phyloP scores from a whole-genome alignment of 176 grass and related monocot species.

The Aegilops umbellulata region DNA sequence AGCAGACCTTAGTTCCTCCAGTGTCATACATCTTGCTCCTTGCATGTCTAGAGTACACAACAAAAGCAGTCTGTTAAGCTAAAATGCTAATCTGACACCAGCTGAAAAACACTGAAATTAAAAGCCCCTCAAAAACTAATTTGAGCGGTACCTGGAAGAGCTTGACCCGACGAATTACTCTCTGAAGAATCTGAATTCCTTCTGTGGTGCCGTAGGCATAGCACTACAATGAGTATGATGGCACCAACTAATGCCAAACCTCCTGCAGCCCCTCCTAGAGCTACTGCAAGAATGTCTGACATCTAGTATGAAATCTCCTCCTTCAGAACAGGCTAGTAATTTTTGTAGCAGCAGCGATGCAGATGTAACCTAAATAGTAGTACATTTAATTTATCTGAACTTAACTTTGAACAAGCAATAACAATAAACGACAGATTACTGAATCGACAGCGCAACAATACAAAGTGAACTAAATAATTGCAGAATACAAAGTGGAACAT shows the following conservation, averaged over 20 bases:
- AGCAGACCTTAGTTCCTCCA: constrained; percentile 75
- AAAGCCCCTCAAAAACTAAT: not conserved
- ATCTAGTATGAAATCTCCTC: constrained; percentile 66
- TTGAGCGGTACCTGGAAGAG: constrained; percentile 60
- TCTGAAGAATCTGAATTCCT: constrained; percentile 72
- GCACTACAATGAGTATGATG: constrained; percentile 35
- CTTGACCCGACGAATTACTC: constrained; percentile 62
- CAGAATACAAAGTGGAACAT: constrained; percentile 3
- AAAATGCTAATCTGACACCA: constrained; percentile 11
- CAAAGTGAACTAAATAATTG: constrained; percentile 9
- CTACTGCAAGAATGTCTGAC: constrained; percentile 72
- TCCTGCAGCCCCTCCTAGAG: constrained; percentile 86
- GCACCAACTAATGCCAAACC: constrained; percentile 48
- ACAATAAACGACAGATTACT: not conserved
- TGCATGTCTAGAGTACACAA: constrained; percentile 38
- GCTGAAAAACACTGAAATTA: constrained; percentile 24
- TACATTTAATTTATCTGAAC: not conserved
- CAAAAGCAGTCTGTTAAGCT: not conserved
- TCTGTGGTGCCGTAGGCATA: constrained; percentile 39
- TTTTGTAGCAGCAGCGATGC: constrained; percentile 12
- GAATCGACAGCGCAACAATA: not conserved
- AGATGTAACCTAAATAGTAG: constrained; percentile 40
- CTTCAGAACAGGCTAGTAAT: constrained; percentile 37
- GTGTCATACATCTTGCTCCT: constrained; percentile 52
- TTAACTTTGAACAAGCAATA: constrained; percentile 23